Base-by-base conservation (phyloP, 345 rosid genomes). In the Moricandia moricandioides region DNA sequence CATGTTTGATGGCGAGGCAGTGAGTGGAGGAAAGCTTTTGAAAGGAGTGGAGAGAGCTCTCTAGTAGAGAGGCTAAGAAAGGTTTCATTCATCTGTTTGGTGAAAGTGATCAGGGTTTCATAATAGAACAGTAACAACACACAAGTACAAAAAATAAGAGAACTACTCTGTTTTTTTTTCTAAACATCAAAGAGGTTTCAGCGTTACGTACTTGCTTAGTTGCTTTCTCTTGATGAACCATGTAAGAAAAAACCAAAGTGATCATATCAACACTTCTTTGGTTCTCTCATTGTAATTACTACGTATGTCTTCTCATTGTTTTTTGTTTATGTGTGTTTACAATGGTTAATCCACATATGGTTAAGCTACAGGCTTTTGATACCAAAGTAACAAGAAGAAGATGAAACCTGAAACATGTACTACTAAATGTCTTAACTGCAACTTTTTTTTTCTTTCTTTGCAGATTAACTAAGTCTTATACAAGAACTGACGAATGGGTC, bases 291-390 rank as follows among this genome's bases (percentile, higher is more conserved):
- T 33, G 29, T 4, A 6, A 18, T 43, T 66, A 18, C 2, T n/a
- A n/a, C n/a, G 0, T 37, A 0, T 66, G 2, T 30, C 17, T 43
- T 30, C 17, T 43, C 30, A 4, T 12, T 71, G 34, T 59, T 72
- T 39, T 27, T 33, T 33, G 37, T 40, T 49, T 52, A 33, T 33
- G n/a, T n/a, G n/a, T n/a, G n/a, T n/a, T n/a, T n/a, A n/a, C n/a
- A n/a, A n/a, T n/a, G n/a, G n/a, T n/a, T n/a, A n/a, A n/a, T n/a
- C 98, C 98, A 35, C 97, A 91, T 71, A 94, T 91, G 97, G 98
- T 94, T 75, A 94, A 94, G 83, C 75, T 94, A 84, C 98, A 94
- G 72, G 88, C 95, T 5, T 94, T 94, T 70, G 97, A 94, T 45
- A 94, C 98, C 45, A 91, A 90, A 92, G 98, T 88, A 65, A 72